Percentiles rank a stretch among this genome's conserved stretches.
Evolutionary conservation across 2,329 filamentous ascomycete species (phyloP).

Genomic region (Phialemonium atrogriseum): DNA sequence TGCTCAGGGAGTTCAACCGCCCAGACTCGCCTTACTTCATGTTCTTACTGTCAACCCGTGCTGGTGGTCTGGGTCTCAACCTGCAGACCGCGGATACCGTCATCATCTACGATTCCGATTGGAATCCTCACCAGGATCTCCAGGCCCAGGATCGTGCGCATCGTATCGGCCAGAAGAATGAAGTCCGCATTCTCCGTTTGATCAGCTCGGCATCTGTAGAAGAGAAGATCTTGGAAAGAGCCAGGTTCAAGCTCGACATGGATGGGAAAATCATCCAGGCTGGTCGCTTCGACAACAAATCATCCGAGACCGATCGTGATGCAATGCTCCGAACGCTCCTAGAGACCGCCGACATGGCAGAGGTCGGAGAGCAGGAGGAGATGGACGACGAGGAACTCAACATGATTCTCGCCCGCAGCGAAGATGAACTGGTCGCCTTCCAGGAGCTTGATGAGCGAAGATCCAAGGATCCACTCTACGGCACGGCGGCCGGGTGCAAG

Average conservation of each 20-base stretch:
- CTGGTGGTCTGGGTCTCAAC: constrained; percentile 94
- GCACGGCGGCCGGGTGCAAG: constrained; percentile 54
- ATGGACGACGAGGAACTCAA: constrained; percentile 99
- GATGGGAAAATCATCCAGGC: constrained; percentile 99
- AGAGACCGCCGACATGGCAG: constrained; percentile 68
- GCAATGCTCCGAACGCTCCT: constrained; percentile 91
- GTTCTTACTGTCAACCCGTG: constrained; percentile 96
- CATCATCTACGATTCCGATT: constrained; percentile 99
- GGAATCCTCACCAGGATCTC: constrained; percentile 98
- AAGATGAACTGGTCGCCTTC: constrained; percentile 71
- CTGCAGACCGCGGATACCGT: constrained; percentile 96
- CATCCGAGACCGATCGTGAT: constrained; percentile 95
- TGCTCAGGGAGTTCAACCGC: constrained; percentile 82
- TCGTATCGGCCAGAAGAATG: constrained; percentile 99
- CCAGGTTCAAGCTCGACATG: constrained; percentile 97
- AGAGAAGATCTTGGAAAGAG: constrained; percentile 95
- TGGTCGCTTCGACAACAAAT: constrained; percentile 99
- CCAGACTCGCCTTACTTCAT: constrained; percentile 91
- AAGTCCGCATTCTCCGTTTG: constrained; percentile 89
- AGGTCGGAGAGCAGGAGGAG: constrained; percentile 74
- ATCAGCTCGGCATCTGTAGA: constrained; percentile 97
- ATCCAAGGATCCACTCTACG: constrained; percentile 58
- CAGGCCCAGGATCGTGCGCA: constrained; percentile 99
- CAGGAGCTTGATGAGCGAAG: constrained; percentile 77
- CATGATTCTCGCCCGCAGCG: constrained; percentile 81